These are phyloP conservation scores for Crithidia mellificae DNA, from an alignment of 208 protist genomes.

Conservation along the genomic window DNA sequence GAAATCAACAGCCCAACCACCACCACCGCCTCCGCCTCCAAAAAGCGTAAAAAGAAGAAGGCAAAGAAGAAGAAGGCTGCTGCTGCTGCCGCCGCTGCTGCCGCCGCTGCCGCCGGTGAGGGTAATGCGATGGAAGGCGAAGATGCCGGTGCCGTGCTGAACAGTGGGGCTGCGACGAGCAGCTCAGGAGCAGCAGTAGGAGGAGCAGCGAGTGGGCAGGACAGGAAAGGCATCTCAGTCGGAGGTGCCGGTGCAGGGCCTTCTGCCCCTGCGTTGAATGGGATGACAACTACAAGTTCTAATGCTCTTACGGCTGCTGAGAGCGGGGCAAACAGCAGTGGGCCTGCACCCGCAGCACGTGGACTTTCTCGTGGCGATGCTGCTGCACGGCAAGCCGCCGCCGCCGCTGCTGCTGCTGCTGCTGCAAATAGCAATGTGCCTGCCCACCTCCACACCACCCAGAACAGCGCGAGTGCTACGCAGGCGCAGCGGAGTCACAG, in stretches of 20 bases:
- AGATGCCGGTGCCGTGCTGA: background rate
- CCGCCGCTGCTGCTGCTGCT: constrained; percentile 6
- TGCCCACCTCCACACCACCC: background rate
- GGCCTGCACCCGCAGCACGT: background rate
- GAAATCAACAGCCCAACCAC: background rate
- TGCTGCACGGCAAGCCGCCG: constrained; percentile 8
- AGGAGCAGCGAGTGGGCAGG: too few species aligned
- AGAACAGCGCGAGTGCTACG: background rate
- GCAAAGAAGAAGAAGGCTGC: constrained; percentile 27
- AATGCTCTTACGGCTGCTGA: too few species aligned
- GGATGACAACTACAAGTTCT: background rate
- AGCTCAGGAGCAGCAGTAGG: too few species aligned
- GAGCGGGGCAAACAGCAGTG: too few species aligned
- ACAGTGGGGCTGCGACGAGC: background rate
- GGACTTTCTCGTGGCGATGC: constrained; percentile 13
- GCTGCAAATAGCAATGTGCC: constrained; percentile 3
- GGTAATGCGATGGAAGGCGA: background rate
- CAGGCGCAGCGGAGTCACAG: background rate
- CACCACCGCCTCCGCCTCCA: constrained; percentile 4
- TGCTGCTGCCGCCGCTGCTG: constrained; percentile 2
- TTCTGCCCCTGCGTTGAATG: too few species aligned
- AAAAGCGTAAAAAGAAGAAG: constrained; percentile 44
- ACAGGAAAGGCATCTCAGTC: too few species aligned
- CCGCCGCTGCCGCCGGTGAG: constrained; percentile 5
- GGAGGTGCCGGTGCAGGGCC: too few species aligned